Conservation (phyloP, 2,329 filamentous ascomycete species). For the Clonostachys sp. region DNA sequence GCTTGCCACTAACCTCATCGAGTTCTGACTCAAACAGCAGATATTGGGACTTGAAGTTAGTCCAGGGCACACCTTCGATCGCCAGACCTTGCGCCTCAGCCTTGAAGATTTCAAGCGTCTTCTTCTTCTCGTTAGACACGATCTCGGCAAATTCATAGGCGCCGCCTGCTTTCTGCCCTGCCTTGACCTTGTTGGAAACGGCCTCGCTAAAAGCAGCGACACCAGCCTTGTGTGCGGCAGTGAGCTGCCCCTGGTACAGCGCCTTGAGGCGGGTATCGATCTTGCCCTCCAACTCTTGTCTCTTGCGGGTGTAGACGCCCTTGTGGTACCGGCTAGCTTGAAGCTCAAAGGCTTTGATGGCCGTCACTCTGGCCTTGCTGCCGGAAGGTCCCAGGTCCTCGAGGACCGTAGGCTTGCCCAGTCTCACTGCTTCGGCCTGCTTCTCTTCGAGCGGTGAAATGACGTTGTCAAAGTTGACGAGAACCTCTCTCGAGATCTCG, state of each 20-base stretch:
- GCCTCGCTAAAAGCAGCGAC: slow-evolving; percentile 82
- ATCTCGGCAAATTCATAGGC: slow-evolving; percentile 95
- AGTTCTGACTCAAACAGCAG: slow-evolving; percentile 84
- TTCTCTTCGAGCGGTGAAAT: slow-evolving; percentile 81
- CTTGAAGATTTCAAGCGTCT: slow-evolving; percentile 71
- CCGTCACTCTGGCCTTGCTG: slow-evolving; percentile 64
- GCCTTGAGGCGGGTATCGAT: slow-evolving; percentile 84
- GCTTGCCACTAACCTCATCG: slow-evolving; percentile 76
- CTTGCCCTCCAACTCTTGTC: slow-evolving; percentile 77
- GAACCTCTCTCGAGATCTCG: slow-evolving; percentile 87
- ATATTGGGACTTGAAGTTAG: slow-evolving; percentile 77
- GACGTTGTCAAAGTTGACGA: slow-evolving; percentile 76
- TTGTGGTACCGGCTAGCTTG: slow-evolving; percentile 96
- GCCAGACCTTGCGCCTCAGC: slow-evolving; percentile 68
- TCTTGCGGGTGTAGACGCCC: slow-evolving; percentile 85
- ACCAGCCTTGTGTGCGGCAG: slow-evolving; percentile 83
- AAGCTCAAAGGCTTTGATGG: slow-evolving; percentile 78
- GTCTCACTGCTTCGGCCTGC: slow-evolving; percentile 68
- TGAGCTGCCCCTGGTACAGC: slow-evolving; percentile 83
- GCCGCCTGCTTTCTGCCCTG: slow-evolving; percentile 85
- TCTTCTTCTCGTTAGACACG: slow-evolving; percentile 75
- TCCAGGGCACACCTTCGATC: slow-evolving; percentile 82
- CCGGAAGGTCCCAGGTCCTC: slow-evolving; percentile 71
- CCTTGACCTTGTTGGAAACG: slow-evolving; percentile 81
- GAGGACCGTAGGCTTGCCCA: slow-evolving; percentile 72